Evolutionary conservation across 1,284 basidiomycete species (phyloP).

Genomic region (Meira miltonrushii): DNA sequence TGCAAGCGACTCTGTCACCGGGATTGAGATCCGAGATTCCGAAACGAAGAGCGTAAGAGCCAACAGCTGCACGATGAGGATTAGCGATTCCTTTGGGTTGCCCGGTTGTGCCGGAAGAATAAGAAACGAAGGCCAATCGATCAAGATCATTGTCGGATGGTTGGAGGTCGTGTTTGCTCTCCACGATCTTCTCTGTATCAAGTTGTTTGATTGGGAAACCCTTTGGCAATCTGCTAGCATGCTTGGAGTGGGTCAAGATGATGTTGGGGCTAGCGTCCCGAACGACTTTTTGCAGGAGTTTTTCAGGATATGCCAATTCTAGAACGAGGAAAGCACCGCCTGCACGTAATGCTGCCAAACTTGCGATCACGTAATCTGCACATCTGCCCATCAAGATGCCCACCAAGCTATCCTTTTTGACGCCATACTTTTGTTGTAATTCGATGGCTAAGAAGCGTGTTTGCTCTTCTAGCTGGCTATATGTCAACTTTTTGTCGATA

Average conservation of each 20-base stretch:
- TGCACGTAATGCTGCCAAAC: conserved; percentile 46
- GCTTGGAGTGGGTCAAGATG: conserved; percentile 42
- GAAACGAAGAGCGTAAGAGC: conserved; percentile 48
- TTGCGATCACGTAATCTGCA: conserved; percentile 50
- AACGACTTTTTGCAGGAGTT: conserved; percentile 45
- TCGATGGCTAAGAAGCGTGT: conserved; percentile 28
- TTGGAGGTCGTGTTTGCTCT: not conserved
- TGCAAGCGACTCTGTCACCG: conserved; percentile 48
- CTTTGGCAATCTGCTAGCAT: conserved; percentile 29
- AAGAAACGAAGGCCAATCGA: conserved; percentile 49
- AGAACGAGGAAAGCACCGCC: conserved; percentile 52
- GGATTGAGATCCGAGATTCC: conserved; percentile 37
- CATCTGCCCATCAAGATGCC: conserved; percentile 44
- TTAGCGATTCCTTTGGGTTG: conserved; percentile 51
- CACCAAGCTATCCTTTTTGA: conserved; percentile 37
- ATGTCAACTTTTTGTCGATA: conserved; percentile 28
- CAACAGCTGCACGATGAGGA: conserved; percentile 45
- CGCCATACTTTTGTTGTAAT: conserved; percentile 28
- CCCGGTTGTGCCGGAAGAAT: conserved; percentile 51
- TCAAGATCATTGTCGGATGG: conserved; percentile 35
- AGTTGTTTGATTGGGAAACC: conserved; percentile 21
- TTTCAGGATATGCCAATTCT: conserved; percentile 49
- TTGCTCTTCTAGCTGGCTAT: conserved; percentile 42
- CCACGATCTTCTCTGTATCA: conserved; percentile 14
- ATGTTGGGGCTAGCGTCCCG: conserved; percentile 47